Conservation (phyloP, 2,329 filamentous ascomycete genomes). For the Penicillium sp. region DNA sequence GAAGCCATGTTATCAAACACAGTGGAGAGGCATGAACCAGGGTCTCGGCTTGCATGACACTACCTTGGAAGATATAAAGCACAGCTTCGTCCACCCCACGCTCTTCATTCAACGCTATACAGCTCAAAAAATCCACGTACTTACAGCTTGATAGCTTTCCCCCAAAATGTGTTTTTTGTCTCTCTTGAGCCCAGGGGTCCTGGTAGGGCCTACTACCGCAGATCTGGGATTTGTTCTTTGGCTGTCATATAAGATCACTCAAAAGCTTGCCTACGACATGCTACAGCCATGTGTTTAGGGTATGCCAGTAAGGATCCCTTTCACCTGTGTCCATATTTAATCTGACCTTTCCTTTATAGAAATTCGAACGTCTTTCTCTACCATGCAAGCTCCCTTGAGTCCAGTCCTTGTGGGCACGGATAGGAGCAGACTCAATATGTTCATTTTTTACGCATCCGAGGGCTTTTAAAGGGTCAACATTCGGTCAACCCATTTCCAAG, state of each 20-base stretch:
- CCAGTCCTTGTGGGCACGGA: background rate
- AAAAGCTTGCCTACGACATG: conserved; percentile 6
- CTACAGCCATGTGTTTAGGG: background rate
- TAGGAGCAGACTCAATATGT: background rate
- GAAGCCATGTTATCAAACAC: background rate
- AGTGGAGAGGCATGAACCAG: background rate
- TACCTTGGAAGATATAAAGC: background rate
- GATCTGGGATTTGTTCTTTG: conserved; percentile 16
- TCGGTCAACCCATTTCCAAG: background rate
- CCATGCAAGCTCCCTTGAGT: no score
- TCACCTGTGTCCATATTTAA: background rate
- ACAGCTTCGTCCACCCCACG: background rate
- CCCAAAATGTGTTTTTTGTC: conserved; percentile 2
- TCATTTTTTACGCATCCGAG: background rate
- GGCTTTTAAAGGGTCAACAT: background rate
- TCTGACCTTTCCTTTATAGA: no score
- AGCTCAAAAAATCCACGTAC: conserved; percentile 3
- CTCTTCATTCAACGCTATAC: background rate
- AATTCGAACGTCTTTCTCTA: no score
- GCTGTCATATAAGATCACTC: conserved; percentile 16
- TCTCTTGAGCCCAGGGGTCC: background rate
- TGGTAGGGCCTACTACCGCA: background rate
- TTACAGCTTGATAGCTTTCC: background rate
- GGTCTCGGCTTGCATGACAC: background rate
- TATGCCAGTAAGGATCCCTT: background rate